These are phyloP conservation scores for Phytophthora fragariaefolia DNA, from an alignment of 352 stramenopile species.

Conservation along the genomic window DNA sequence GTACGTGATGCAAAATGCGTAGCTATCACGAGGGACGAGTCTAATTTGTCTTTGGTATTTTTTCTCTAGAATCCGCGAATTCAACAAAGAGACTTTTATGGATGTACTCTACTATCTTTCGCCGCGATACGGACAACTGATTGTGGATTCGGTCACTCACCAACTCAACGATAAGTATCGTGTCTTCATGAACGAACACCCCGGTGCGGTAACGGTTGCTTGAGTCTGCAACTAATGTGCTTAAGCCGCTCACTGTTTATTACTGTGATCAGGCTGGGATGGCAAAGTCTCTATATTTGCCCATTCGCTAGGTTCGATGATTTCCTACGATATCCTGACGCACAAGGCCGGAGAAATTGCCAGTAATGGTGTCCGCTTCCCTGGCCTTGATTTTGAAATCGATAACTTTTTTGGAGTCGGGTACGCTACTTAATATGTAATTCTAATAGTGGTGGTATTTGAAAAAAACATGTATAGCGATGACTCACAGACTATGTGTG, in stretches of 20 bases:
- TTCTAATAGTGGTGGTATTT: neutral
- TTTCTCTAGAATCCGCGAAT: slow-evolving; percentile 83
- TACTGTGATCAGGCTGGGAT: slow-evolving; percentile 62
- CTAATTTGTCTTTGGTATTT: neutral
- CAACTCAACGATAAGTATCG: slow-evolving; percentile 92
- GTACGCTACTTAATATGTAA: slow-evolving; percentile 44
- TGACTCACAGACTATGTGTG: slow-evolving; percentile 3
- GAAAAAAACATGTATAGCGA: neutral
- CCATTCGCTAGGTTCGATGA: slow-evolving; percentile 91
- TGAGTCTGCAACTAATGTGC: neutral
- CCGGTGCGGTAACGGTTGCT: slow-evolving; percentile 37
- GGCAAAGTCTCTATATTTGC: slow-evolving; percentile 91
- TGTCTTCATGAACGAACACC: slow-evolving; percentile 90
- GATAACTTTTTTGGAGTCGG: slow-evolving; percentile 89
- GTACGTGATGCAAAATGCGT: slow-evolving; percentile 36
- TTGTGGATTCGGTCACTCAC: slow-evolving; percentile 90
- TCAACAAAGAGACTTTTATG: slow-evolving; percentile 95
- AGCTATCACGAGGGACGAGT: neutral
- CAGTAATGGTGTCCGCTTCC: slow-evolving; percentile 75
- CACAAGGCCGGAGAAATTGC: slow-evolving; percentile 69
- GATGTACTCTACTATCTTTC: slow-evolving; percentile 95
- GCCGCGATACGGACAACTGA: slow-evolving; percentile 90
- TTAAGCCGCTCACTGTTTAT: neutral
- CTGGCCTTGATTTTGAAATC: slow-evolving; percentile 84
- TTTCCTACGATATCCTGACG: slow-evolving; percentile 93